Percentiles rank a stretch among this genome's conserved stretches.
These are phyloP conservation scores for Hibiscus syriacus DNA, from an alignment of 345 rosid genomes.

Conservation along the genomic window DNA sequence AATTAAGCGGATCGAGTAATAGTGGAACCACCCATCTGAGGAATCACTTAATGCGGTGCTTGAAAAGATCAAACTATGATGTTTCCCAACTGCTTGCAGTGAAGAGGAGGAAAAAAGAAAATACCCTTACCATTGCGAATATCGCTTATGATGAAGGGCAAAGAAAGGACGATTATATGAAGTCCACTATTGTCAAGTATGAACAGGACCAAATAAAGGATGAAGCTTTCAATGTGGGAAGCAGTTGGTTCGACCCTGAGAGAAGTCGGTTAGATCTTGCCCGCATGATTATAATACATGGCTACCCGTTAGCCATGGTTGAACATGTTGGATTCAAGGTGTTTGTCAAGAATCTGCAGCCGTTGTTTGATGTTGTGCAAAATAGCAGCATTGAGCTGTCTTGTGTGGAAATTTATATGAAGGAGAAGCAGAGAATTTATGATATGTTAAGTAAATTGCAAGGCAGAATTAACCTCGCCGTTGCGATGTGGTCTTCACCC, in stretches of 20 bases:
- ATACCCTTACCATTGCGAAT: conserved; percentile 37
- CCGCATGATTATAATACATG: conserved; percentile 82
- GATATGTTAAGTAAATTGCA: conserved; percentile 49
- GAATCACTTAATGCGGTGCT: conserved; percentile 85
- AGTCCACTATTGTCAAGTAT: conserved; percentile 33
- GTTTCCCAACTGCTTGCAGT: conserved; percentile 77
- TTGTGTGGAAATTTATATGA: conserved; percentile 62
- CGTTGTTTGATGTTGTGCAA: conserved; percentile 64
- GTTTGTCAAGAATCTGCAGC: conserved; percentile 89
- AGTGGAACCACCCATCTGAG: conserved; percentile 93
- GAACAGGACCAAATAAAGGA: conserved; percentile 72
- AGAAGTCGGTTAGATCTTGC: conserved; percentile 76
- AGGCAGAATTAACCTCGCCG: conserved; percentile 65
- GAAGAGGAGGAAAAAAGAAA: conserved; percentile 73
- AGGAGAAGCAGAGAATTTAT: conserved; percentile 72
- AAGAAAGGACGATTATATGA: not conserved
- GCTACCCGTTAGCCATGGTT: conserved; percentile 75
- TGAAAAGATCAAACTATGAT: conserved; percentile 77
- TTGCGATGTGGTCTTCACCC: conserved; percentile 68
- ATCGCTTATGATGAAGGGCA: conserved; percentile 12
- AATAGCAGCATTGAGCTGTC: conserved; percentile 48
- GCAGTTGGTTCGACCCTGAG: conserved; percentile 72
- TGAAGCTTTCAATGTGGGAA: conserved; percentile 52
- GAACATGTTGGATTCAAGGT: conserved; percentile 85
- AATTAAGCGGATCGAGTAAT: conserved; percentile 91